Percentiles rank a stretch among this genome's conserved stretches.
Conservation (phyloP, 768 basidiomycete genomes). For the Leccinum truebloodii region DNA sequence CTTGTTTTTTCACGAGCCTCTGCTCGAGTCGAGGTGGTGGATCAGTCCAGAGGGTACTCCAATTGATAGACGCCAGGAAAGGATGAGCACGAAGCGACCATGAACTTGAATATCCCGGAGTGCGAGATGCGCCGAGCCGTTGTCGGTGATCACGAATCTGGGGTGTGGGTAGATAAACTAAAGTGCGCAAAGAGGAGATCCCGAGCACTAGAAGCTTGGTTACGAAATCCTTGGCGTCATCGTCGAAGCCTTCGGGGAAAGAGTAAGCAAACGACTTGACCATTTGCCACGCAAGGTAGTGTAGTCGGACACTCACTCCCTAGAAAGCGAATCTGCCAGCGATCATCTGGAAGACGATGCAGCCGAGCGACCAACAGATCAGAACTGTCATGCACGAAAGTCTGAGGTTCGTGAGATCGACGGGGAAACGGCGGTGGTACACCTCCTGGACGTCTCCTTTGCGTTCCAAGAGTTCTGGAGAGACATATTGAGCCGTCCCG, state of each 20-base stretch:
- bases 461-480: slow-evolving; percentile 78
- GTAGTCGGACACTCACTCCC: slow-evolving; percentile 67
- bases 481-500: slow-evolving; percentile 88
- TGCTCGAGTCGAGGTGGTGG: slow-evolving; percentile 57
- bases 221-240: slow-evolving; percentile 78
- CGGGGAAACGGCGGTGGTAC: slow-evolving; percentile 10
- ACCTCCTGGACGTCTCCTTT: slow-evolving; percentile 79
- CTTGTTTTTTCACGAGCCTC: slow-evolving; percentile 53
- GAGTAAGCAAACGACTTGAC: slow-evolving; percentile 86
- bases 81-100: slow-evolving; percentile 55
- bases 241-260: slow-evolving; percentile 85
- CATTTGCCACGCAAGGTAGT: slow-evolving; percentile 94
- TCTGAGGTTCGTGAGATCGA: neutral
- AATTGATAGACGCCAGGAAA: slow-evolving; percentile 60
- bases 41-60: slow-evolving; percentile 68
- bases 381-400: slow-evolving; percentile 53
- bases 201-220: slow-evolving; percentile 64
- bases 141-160: slow-evolving; percentile 58
- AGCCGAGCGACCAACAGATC: slow-evolving; percentile 95
- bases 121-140: slow-evolving; percentile 56
- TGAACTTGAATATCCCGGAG: slow-evolving; percentile 29
- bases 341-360: slow-evolving; percentile 44
- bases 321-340: slow-evolving; percentile 91
- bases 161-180: neutral
- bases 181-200: neutral